Conservation (phyloP, 139 green algal species). For the Monoraphidium neglectum region DNA sequence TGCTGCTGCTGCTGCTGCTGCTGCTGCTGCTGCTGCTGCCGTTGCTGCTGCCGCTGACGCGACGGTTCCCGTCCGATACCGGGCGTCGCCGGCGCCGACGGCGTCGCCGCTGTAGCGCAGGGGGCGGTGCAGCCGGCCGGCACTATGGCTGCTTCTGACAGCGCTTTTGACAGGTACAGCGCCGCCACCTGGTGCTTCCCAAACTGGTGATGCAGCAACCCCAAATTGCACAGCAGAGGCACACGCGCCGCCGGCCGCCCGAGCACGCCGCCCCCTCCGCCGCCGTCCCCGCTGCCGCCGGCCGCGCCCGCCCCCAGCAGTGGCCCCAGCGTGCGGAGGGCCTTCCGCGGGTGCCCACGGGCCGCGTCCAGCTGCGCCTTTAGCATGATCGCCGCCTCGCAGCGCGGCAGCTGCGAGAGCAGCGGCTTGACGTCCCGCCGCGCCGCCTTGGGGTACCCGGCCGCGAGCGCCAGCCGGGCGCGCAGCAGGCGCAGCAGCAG, state of each 20-base stretch:
- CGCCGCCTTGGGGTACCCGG: conserved; percentile 14
- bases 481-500: conserved; percentile 22
- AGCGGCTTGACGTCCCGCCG: background rate
- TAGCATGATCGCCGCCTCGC: conserved; percentile 16
- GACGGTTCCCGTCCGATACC: background rate
- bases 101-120: background rate
- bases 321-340: background rate
- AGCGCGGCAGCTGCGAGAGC: background rate
- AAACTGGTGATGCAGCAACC: conserved; percentile 30
- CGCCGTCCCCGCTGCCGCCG: background rate
- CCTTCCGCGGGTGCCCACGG: conserved; percentile 26
- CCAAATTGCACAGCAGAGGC: conserved; percentile 39
- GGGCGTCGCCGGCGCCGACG: background rate
- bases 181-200: conserved; percentile 40
- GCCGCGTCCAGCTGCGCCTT: conserved; percentile 18
- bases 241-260: background rate
- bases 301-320: background rate
- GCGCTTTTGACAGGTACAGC: conserved; percentile 26
- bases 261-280: background rate
- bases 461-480: conserved; percentile 14
- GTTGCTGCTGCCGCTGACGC: background rate
- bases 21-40: conserved; percentile 6
- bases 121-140: background rate
- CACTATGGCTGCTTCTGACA: conserved; percentile 4
- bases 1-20: background rate